Percentiles rank a stretch among this genome's conserved stretches.
These are phyloP conservation scores for Phytophthora niederhauseri DNA, from an alignment of 352 stramenopile genomes.

Conservation along the genomic window DNA sequence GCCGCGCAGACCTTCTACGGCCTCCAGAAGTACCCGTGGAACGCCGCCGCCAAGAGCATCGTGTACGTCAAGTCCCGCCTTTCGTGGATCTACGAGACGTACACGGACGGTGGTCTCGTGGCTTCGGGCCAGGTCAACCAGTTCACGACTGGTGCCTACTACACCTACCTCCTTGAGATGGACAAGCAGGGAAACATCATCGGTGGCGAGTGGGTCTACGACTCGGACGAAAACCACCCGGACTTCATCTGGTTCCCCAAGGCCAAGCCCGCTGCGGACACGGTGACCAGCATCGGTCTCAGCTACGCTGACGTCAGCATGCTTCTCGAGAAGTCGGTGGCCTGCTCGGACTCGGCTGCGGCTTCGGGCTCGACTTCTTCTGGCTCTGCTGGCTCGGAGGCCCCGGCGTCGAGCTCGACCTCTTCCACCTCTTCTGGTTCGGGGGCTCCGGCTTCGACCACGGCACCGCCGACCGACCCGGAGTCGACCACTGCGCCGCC, in stretches of 20 bases:
- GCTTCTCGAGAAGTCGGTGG: conserved; percentile 23
- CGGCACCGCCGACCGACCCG: background rate
- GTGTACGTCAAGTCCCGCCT: conserved; percentile 45
- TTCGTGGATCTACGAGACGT: conserved; percentile 47
- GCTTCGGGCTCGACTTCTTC: conserved; percentile 8
- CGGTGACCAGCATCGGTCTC: conserved; percentile 32
- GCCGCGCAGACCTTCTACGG: conserved; percentile 42
- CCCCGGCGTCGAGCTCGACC: background rate
- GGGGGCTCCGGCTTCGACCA: background rate
- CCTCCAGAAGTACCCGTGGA: conserved; percentile 50
- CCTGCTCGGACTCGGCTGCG: conserved; percentile 24
- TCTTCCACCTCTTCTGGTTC: conserved; percentile 1
- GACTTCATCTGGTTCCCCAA: conserved; percentile 43
- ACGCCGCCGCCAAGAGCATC: conserved; percentile 39
- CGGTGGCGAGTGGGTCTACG: conserved; percentile 40
- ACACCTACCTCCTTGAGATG: conserved; percentile 44
- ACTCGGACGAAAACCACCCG: conserved; percentile 34
- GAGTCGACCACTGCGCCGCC: background rate
- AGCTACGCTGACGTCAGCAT: conserved; percentile 35
- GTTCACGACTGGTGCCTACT: conserved; percentile 33
- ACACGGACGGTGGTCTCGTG: conserved; percentile 39
- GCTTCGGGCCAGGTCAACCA: conserved; percentile 25
- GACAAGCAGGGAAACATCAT: conserved; percentile 33
- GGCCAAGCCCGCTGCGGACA: conserved; percentile 20
- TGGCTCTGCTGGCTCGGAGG: background rate